These are phyloP conservation scores for Coemansia furcata DNA, from an alignment of 192 early-diverging fungal genomes.

Conservation along the genomic window DNA sequence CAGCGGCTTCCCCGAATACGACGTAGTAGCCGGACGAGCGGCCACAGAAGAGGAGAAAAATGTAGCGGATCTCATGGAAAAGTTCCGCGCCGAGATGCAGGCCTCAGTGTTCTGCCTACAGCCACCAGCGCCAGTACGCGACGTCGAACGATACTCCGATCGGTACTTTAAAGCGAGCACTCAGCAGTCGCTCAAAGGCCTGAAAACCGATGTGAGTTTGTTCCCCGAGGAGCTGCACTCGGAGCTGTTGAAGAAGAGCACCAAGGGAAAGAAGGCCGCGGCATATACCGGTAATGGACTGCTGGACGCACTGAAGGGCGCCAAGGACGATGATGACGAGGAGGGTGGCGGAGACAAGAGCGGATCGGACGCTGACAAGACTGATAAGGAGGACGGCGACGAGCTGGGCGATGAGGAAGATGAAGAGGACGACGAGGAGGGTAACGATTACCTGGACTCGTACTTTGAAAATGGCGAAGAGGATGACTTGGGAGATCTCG, in stretches of 20 bases:
- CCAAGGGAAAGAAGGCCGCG: constrained; percentile 17
- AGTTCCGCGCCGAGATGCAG: constrained; percentile 19
- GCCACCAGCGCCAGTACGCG: constrained; percentile 28
- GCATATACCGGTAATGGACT: constrained; percentile 14
- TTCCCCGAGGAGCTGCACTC: constrained; percentile 51
- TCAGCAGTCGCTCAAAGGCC: constrained; percentile 25
- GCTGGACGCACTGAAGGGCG: constrained; percentile 25
- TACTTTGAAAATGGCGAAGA: constrained; percentile 56
- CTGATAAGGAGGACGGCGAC: constrained; percentile 18
- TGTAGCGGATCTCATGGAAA: constrained; percentile 25
- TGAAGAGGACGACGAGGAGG: constrained; percentile 50
- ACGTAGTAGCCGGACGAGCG: constrained; percentile 9
- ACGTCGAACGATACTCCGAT: constrained; percentile 52
- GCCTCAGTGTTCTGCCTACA: constrained; percentile 46
- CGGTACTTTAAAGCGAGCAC: constrained; percentile 19
- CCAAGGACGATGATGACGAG: constrained; percentile 34
- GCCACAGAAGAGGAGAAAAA: constrained; percentile 33
- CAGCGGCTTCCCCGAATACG: constrained; percentile 28
- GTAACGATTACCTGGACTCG: constrained; percentile 49
- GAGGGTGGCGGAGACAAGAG: constrained; percentile 8
- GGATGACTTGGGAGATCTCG: constrained; percentile 48
- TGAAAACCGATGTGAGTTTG: constrained; percentile 32
- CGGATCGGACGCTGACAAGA: constrained; percentile 9
- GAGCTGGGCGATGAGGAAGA: constrained; percentile 21
- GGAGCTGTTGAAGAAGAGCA: constrained; percentile 26